Conservation (phyloP, 1,284 basidiomycete species). For the Apiotrichum laibachii region DNA sequence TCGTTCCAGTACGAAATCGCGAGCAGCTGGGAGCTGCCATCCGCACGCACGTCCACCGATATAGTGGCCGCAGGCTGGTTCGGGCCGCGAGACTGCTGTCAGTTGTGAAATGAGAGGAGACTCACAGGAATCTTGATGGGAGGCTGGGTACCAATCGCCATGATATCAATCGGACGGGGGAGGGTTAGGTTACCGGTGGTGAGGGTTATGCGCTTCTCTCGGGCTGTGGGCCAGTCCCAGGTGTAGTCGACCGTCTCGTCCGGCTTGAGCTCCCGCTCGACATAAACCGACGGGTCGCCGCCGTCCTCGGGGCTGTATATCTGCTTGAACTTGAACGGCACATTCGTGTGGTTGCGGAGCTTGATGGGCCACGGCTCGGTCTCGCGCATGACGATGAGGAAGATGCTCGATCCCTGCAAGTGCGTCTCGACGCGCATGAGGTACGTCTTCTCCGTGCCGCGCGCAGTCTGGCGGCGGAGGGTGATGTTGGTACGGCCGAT, state of each 20-base stretch:
- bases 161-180: constrained; percentile 79
- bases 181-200: constrained; percentile 58
- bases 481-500: constrained; percentile 77
- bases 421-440: constrained; percentile 80
- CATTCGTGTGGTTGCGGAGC: constrained; percentile 85
- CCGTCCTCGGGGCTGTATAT: constrained; percentile 45
- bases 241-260: constrained; percentile 60
- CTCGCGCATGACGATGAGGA: constrained; percentile 70
- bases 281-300: constrained; percentile 51
- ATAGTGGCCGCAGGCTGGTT: constrained; percentile 61
- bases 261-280: constrained; percentile 27
- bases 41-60: constrained; percentile 90
- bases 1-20: constrained; percentile 84
- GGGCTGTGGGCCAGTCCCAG: constrained; percentile 90
- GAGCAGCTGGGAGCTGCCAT: constrained; percentile 80
- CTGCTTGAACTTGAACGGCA: constrained; percentile 71
- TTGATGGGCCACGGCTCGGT: constrained; percentile 79
- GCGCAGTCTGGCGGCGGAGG: constrained; percentile 54
- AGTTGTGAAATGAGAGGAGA: not conserved
- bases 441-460: constrained; percentile 53
- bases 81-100: constrained; percentile 7
- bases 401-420: constrained; percentile 85
- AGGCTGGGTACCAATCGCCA: constrained; percentile 91
- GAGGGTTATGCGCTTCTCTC: constrained; percentile 76
- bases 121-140: constrained; percentile 72